Conservation (phyloP, 2,329 filamentous ascomycete genomes). For the Triangularia setosa region DNA sequence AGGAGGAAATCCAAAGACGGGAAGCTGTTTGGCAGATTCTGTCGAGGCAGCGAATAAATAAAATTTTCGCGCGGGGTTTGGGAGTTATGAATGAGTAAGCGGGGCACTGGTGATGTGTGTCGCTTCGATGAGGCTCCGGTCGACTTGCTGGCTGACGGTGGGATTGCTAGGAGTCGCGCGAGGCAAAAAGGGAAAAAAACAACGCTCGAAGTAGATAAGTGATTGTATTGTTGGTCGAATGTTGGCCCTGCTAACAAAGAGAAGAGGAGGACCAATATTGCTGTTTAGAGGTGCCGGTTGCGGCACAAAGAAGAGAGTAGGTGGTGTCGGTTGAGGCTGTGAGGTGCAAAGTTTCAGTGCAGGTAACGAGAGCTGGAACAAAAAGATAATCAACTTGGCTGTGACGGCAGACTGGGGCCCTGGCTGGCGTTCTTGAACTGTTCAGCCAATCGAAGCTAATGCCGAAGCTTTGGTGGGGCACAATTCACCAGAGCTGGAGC, state of each 20-base stretch:
- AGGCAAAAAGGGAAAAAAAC: neutral
- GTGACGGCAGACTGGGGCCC: neutral
- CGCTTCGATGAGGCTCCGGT: neutral
- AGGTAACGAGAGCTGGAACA: constrained; percentile 4
- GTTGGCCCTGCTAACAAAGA: neutral
- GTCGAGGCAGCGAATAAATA: neutral
- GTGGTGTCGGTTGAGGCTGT: neutral
- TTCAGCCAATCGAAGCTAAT: neutral
- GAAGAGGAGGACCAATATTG: neutral
- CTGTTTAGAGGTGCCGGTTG: neutral
- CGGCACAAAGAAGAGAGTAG: neutral
- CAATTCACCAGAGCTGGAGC: neutral
- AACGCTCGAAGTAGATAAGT: neutral
- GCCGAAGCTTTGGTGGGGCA: neutral
- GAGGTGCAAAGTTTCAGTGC: constrained; percentile 2
- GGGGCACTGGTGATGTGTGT: neutral
- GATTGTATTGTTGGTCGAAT: neutral
- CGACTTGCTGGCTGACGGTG: neutral
- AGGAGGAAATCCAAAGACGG: neutral
- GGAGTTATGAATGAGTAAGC: neutral
- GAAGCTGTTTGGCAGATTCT: neutral
- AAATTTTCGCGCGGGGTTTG: neutral
- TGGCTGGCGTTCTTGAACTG: neutral
- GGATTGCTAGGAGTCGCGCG: neutral
- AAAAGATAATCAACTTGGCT: neutral